Base-by-base conservation (phyloP, 768 basidiomycete genomes). In the Coprinellus aureogranulatus region DNA sequence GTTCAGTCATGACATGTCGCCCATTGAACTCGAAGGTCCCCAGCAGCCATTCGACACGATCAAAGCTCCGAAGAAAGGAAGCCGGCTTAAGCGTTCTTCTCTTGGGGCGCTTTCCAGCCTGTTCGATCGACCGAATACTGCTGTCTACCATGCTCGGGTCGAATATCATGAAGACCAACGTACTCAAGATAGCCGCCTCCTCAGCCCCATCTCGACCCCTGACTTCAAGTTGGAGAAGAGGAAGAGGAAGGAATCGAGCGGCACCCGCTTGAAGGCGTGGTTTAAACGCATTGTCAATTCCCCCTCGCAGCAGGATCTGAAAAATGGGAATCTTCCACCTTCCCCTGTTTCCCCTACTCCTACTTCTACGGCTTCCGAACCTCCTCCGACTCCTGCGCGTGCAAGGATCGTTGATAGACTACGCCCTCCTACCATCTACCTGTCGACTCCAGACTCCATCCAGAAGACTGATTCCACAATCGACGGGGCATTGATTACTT, bases 261-360 rank as follows among this genome's bases (percentile, higher is more conserved):
- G 81, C 4, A 76, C 80, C 46, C 82, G 77, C 60, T 66, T 89
- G 45, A 86, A 82, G 61, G 76, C 81, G 4, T 89, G 88, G 88
- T 70, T 85, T 64, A 84, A 79, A 70, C 82, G 81, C 60, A 86
- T 86, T 59, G 74, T 87, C 56, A 61, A 27, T 5, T 51, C 47
- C 16, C 18, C 47, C 1, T 51, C 49, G 2, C 74, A 76, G 23
- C 75, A 74, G 10, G 42, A 51, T 41, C 41, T 22, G 18, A 39
- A 40, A 47, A 53, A 41, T 20, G 37, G 6, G 11, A 54, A 46
- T 12, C 10, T 28, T 31, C 10, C 30, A 16, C 6, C 44, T 9
- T 51, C 49, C 2, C 26, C 25, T 18, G 34, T 26, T 31, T 40
- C 47, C 12, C 39, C 34, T 31, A 14, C 31, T 20, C 39, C 34